Evolutionary conservation across 495 filamentous ascomycete species (phyloP).

Genomic region (Aspergillus biplanus): DNA sequence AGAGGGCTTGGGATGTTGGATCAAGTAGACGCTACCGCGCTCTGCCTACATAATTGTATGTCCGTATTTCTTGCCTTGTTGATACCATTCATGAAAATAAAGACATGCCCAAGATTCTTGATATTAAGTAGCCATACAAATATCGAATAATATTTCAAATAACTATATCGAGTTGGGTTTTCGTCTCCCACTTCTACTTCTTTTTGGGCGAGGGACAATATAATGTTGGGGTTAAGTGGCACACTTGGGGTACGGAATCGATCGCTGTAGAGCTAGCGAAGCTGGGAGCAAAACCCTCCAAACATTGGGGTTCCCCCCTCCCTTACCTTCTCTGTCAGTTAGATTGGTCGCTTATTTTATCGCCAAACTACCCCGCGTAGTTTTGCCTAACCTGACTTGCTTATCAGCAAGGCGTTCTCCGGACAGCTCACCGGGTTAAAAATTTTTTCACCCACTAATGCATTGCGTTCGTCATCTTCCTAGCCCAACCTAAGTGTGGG

Average conservation of each 20-base stretch:
- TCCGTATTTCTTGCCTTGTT: conserved; percentile 47
- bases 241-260: too few species aligned
- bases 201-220: too few species aligned
- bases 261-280: too few species aligned
- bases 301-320: too few species aligned
- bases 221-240: too few species aligned
- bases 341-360: neutral
- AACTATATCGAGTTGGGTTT: neutral
- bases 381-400: neutral
- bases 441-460: neutral
- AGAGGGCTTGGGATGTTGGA: conserved; percentile 38
- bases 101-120: conserved; percentile 27
- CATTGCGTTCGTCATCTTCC: neutral
- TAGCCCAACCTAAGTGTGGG: neutral
- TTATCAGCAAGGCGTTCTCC: neutral
- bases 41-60: conserved; percentile 45
- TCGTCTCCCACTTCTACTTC: neutral
- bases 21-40: conserved; percentile 36
- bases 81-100: conserved; percentile 58
- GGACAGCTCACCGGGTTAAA: too few species aligned
- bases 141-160: neutral
- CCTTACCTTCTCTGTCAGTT: neutral
- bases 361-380: neutral
- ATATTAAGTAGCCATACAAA: neutral
- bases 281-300: too few species aligned